These are phyloP conservation scores for Stachybotrys elegans DNA, from an alignment of 2,329 filamentous ascomycete species.

Conservation along the genomic window DNA sequence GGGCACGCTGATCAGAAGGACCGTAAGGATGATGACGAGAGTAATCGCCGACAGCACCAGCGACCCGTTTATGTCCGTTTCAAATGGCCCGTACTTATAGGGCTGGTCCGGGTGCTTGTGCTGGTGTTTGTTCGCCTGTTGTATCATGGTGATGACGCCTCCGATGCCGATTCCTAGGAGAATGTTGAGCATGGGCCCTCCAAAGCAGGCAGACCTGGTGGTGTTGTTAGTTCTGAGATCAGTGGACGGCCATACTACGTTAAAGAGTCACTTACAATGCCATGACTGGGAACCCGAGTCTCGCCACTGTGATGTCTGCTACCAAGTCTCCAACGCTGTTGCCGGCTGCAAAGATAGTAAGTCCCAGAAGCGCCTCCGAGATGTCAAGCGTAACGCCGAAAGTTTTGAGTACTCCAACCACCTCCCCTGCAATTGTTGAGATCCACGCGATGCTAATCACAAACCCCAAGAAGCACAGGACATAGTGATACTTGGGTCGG, in stretches of 20 bases:
- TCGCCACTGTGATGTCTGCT: conserved; percentile 88
- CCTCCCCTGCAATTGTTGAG: conserved; percentile 89
- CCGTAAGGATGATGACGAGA: conserved; percentile 72
- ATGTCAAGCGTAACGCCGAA: conserved; percentile 89
- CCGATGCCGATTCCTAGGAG: conserved; percentile 89
- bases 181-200: conserved; percentile 98
- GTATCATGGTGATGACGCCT: conserved; percentile 81
- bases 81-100: conserved; percentile 69
- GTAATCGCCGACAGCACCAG: conserved; percentile 82
- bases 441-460: conserved; percentile 93
- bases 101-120: conserved; percentile 61
- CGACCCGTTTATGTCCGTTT: conserved; percentile 78
- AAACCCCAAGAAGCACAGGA: conserved; percentile 87
- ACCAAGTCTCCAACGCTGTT: conserved; percentile 94
- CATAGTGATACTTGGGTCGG: conserved; percentile 67
- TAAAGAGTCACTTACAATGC: conserved; percentile 59
- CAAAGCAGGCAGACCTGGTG: conserved; percentile 80
- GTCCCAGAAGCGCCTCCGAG: conserved; percentile 86
- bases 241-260: no score
- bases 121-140: conserved; percentile 60
- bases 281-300: conserved; percentile 95
- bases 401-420: conserved; percentile 90
- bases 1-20: conserved; percentile 75
- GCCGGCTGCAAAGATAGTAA: conserved; percentile 94
- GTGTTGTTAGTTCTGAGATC: conserved; percentile 7